Evolutionary conservation across 2,329 filamentous ascomycete species (phyloP), one percentile per base, ranked within the genome.

Genomic region (Byssochlamys sp.): DNA sequence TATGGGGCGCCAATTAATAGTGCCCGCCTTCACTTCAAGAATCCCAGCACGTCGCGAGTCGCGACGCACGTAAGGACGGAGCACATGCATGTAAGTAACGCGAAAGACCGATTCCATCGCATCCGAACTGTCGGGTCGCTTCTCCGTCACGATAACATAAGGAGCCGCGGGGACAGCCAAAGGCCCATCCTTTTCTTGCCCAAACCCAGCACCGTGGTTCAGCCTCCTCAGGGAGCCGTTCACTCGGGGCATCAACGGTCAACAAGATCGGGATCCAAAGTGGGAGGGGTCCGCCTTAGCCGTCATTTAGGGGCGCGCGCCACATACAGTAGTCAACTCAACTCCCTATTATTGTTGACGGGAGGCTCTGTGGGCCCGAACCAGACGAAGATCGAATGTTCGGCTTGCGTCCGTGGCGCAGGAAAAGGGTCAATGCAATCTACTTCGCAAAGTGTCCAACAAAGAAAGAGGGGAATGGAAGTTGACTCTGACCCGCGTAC

Each of bases 71-170:
- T 59, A 51, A 61, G 55, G 48, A 51, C 49, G 49, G 54, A 54
- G 54, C 29, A 55, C 52, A 61, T 61, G 59, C 59, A 61, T 51
- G 58, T 35, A 56, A 59, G 56, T 39, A 55, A 55, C 59, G 59
- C 55, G 57, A 53, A 51, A 53, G 57, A 53, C 26, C 52, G 45
- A 53, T 56, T 61, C 53, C 50, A 59, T 59, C 55, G 53, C 54
- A 57, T 59, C 59, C 59, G 57, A 48, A 59, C 55, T 61, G 59
- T 61, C 59, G 59, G 59, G 59, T 57, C 59, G 57, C 57, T 53
- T 49, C 53, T 58, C 53, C 53, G 26, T 51, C 49, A 54, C 19
- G 33, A 31, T 14, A 55, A 33, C 52, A 55, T 59, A 29, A 49
- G 54, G 52, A 50, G 52, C 49, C 27, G 49, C 49, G 24, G 49